These are phyloP conservation scores for Arabidopsis arenosa DNA, from an alignment of 345 rosid genomes.

Conservation along the genomic window DNA sequence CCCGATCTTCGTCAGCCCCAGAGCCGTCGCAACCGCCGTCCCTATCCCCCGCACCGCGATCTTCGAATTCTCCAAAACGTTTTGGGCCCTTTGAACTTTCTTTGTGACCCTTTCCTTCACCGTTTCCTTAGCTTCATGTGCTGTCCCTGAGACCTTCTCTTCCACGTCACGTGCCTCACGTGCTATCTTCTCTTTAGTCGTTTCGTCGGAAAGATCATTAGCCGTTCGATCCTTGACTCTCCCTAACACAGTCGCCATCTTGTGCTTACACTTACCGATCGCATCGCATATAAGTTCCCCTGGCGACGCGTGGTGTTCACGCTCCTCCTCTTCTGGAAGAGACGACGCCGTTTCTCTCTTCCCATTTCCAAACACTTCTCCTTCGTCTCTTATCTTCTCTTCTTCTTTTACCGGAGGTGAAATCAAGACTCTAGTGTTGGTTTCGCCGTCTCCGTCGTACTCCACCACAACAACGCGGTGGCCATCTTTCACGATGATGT, in stretches of 20 bases:
- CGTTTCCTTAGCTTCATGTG: background rate
- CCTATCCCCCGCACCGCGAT: background rate
- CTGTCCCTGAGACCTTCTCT: slow-evolving; percentile 3
- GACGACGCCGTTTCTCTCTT: slow-evolving; percentile 42
- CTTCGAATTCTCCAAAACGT: slow-evolving; percentile 30
- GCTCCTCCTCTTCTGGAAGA: slow-evolving; percentile 14
- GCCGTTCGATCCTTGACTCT: slow-evolving; percentile 45
- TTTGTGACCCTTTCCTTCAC: slow-evolving; percentile 9
- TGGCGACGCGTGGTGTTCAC: slow-evolving; percentile 23
- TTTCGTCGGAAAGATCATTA: background rate
- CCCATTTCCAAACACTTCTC: slow-evolving; percentile 10
- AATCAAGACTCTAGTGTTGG: slow-evolving; percentile 64
- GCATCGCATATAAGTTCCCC: slow-evolving; percentile 60
- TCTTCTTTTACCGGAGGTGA: slow-evolving; percentile 46
- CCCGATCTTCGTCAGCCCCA: slow-evolving; percentile 34
- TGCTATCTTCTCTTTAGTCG: background rate
- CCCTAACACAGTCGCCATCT: slow-evolving; percentile 47
- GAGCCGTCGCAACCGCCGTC: background rate
- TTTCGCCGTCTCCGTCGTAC: slow-evolving; percentile 57
- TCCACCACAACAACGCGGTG: slow-evolving; percentile 58
- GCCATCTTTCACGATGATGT: slow-evolving; percentile 29
- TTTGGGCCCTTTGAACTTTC: slow-evolving; percentile 35
- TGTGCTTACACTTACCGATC: slow-evolving; percentile 53
- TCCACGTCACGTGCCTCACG: slow-evolving; percentile 21
- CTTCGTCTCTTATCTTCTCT: background rate